These are phyloP conservation scores for Sclerotinia nivalis DNA, from an alignment of 2,329 filamentous ascomycete genomes.

Conservation along the genomic window DNA sequence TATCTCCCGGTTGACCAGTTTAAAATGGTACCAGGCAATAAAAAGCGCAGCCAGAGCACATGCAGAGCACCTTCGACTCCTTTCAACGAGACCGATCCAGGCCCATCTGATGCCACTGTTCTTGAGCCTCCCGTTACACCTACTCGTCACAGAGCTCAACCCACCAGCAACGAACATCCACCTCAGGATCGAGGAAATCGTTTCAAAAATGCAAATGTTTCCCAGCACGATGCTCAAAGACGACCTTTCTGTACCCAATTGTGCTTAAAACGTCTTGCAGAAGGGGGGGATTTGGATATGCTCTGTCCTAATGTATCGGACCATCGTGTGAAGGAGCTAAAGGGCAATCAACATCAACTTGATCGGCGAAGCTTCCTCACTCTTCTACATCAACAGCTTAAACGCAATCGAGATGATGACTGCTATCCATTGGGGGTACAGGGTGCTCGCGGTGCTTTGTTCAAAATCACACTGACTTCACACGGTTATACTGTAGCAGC, in stretches of 20 bases:
- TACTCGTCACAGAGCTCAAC: neutral
- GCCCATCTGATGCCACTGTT: neutral
- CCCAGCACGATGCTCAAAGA: too few relatives aligned
- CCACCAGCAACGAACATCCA: neutral
- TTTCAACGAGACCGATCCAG: neutral
- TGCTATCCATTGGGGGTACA: neutral
- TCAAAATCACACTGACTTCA: neutral
- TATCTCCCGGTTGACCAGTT: neutral
- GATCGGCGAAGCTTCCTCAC: neutral
- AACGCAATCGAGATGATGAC: neutral
- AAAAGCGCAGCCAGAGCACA: neutral
- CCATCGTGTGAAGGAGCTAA: neutral
- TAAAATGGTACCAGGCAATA: neutral
- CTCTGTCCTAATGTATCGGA: neutral
- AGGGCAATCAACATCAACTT: neutral
- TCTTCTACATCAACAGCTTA: conserved; percentile 9
- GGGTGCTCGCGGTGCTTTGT: neutral
- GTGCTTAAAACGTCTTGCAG: neutral
- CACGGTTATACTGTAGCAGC: conserved; percentile 1
- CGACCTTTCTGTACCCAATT: conserved; percentile 2
- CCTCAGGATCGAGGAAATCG: neutral
- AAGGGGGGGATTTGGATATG: neutral
- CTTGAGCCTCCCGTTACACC: neutral
- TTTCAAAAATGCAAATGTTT: neutral
- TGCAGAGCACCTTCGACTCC: neutral